phyloP scores from a whole-genome alignment of 2,329 filamentous ascomycete species.

The Epichloe hybrida region DNA sequence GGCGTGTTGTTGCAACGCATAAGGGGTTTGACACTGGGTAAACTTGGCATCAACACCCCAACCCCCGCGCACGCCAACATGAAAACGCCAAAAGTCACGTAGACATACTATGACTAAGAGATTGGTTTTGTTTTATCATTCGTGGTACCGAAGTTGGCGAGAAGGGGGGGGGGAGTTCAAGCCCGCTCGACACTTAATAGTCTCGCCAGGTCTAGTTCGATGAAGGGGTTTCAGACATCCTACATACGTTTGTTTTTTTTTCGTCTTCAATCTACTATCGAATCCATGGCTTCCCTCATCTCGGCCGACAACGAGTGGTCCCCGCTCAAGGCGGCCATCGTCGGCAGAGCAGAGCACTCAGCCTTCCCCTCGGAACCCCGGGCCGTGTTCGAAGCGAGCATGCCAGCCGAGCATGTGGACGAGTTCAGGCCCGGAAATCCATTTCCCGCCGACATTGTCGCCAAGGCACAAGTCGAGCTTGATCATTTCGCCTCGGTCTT shows the following conservation, averaged over 20 bases:
- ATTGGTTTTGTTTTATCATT: too few relatives aligned
- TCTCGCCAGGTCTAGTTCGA: background rate
- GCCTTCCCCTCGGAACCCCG: conserved; percentile 12
- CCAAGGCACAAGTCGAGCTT: conserved; percentile 12
- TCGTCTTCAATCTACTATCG: background rate
- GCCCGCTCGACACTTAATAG: background rate
- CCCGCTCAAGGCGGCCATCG: conserved; percentile 14
- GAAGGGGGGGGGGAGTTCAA: too few relatives aligned
- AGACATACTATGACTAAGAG: too few relatives aligned
- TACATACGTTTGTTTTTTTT: too few relatives aligned
- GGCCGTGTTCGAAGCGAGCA: conserved; percentile 11
- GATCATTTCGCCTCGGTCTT: conserved; percentile 13
- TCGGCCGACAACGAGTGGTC: conserved; percentile 15
- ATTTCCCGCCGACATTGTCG: conserved; percentile 11
- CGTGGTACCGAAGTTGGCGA: too few relatives aligned
- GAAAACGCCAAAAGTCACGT: too few relatives aligned
- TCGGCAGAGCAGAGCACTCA: conserved; percentile 14
- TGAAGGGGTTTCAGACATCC: background rate
- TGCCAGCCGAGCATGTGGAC: conserved; percentile 5
- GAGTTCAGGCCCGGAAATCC: conserved; percentile 11
- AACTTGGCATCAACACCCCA: too few relatives aligned
- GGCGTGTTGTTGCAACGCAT: too few relatives aligned
- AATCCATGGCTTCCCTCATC: conserved; percentile 2
- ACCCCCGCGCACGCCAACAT: too few relatives aligned
- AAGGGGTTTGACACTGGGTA: too few relatives aligned